phyloP scores from a whole-genome alignment of 2,329 filamentous ascomycete genomes.

The Zymoseptoria pseudotritici region DNA sequence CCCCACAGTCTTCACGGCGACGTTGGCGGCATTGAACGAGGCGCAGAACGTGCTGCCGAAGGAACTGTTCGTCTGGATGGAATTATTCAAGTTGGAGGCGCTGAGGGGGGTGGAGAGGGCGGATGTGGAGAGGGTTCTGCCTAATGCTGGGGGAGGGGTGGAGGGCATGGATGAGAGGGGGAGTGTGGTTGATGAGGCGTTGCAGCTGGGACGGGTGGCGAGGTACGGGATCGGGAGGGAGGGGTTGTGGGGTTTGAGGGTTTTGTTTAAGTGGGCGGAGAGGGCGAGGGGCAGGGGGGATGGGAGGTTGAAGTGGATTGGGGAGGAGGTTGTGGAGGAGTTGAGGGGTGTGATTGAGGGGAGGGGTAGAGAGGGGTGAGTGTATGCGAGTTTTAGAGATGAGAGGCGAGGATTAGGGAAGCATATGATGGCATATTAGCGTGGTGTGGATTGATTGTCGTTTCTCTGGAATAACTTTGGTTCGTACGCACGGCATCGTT shows the following conservation, averaged over 20 bases:
- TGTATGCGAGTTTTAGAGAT: neutral
- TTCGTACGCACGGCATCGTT: too few species aligned
- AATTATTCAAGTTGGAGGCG: conserved; percentile 61
- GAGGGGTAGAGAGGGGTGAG: conserved; percentile 20
- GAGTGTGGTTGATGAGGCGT: conserved; percentile 62
- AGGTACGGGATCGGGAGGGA: conserved; percentile 36
- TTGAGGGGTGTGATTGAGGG: conserved; percentile 45
- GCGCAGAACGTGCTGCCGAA: conserved; percentile 11
- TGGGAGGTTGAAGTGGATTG: conserved; percentile 45
- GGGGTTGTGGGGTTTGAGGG: conserved; percentile 53
- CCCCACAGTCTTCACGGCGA: conserved; percentile 57
- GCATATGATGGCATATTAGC: neutral
- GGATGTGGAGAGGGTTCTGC: conserved; percentile 47
- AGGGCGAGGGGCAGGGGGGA: conserved; percentile 24
- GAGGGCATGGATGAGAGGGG: conserved; percentile 42
- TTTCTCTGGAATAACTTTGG: too few species aligned
- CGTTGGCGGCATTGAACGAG: conserved; percentile 62
- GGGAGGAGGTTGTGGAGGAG: conserved; percentile 49
- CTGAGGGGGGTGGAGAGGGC: conserved; percentile 51
- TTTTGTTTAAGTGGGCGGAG: conserved; percentile 63
- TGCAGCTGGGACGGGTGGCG: conserved; percentile 49
- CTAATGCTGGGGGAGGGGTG: conserved; percentile 37
- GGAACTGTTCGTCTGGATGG: conserved; percentile 51
- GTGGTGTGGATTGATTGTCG: too few species aligned
- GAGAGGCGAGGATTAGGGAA: neutral